Conservation (phyloP, 2,329 filamentous ascomycete species). For the Colletotrichum lindemuthianum region DNA sequence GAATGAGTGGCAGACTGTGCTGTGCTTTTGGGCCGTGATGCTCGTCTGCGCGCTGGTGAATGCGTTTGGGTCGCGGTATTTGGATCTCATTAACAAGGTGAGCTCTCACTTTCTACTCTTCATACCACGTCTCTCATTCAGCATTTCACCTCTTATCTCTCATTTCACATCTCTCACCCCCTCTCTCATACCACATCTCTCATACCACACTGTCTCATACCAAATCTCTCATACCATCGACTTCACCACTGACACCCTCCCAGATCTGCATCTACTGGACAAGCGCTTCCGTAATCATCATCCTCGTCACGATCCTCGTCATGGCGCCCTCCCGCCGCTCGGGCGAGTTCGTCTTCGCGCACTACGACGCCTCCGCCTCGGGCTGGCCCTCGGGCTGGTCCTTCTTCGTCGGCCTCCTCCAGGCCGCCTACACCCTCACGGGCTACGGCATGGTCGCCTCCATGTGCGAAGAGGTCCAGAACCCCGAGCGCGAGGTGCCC, state of each 20-base stretch:
- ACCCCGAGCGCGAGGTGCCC: slow-evolving; percentile 74
- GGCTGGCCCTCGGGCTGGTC: slow-evolving; percentile 78
- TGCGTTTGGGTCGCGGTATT: slow-evolving; percentile 66
- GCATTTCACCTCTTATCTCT: too few relatives aligned
- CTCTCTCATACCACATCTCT: too few relatives aligned
- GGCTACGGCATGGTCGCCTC: slow-evolving; percentile 77
- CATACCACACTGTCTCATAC: neutral
- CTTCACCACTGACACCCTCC: too few relatives aligned
- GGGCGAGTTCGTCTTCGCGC: slow-evolving; percentile 72
- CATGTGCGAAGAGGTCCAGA: slow-evolving; percentile 79
- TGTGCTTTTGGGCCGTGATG: slow-evolving; percentile 79
- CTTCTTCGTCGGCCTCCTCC: slow-evolving; percentile 76
- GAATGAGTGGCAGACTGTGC: slow-evolving; percentile 74
- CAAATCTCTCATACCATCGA: neutral
- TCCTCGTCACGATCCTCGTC: slow-evolving; percentile 61
- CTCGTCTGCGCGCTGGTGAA: slow-evolving; percentile 71
- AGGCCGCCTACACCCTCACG: slow-evolving; percentile 70
- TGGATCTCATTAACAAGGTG: slow-evolving; percentile 76
- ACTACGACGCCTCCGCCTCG: slow-evolving; percentile 72
- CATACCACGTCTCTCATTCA: neutral
- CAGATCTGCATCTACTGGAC: slow-evolving; percentile 77
- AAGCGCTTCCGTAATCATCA: slow-evolving; percentile 65
- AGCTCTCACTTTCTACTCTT: neutral
- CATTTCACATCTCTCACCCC: too few relatives aligned
- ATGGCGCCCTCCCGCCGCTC: slow-evolving; percentile 68